Percentiles rank a stretch among this genome's conserved stretches.
Evolutionary conservation across 345 rosid genomes (phyloP).

Genomic region (Syzygium aromaticum): DNA sequence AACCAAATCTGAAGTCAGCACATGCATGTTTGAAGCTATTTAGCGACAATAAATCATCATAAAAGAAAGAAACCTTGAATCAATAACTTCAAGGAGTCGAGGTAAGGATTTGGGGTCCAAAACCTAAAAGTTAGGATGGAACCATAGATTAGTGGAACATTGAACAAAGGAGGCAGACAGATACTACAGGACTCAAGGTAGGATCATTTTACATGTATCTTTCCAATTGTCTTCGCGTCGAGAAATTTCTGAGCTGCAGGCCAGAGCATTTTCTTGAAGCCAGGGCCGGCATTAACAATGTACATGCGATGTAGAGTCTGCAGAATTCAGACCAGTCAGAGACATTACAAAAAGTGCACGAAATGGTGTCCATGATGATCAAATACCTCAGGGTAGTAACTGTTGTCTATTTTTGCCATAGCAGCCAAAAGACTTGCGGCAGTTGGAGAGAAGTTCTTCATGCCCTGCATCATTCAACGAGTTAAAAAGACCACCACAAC

Average conservation of each 20-base stretch:
- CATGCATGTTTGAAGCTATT: not conserved
- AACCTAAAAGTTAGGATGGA: conserved; percentile 41
- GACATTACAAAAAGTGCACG: not conserved
- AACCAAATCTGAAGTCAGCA: not conserved
- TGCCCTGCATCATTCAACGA: conserved; percentile 46
- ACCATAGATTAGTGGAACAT: not conserved
- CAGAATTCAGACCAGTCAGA: conserved; percentile 7
- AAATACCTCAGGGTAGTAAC: conserved; percentile 93
- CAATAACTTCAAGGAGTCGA: conserved; percentile 70
- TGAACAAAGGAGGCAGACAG: not conserved
- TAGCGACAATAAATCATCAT: not conserved
- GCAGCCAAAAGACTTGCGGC: conserved; percentile 82
- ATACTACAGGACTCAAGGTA: conserved; percentile 6
- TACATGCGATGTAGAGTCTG: conserved; percentile 91
- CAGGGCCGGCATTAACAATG: conserved; percentile 91
- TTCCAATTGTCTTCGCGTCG: conserved; percentile 71
- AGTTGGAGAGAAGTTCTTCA: conserved; percentile 78
- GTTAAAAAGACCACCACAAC: not conserved
- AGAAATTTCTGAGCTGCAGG: conserved; percentile 97
- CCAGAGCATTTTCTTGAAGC: conserved; percentile 95
- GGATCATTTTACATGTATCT: conserved; percentile 57
- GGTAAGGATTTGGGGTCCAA: conserved; percentile 70
- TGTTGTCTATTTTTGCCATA: conserved; percentile 73
- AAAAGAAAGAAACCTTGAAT: conserved; percentile 46
- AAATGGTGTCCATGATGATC: not conserved